Evolutionary conservation across 2,329 filamentous ascomycete genomes (phyloP), one percentile per base, ranked within the genome.

Genomic region (Fusarium veterinarium): DNA sequence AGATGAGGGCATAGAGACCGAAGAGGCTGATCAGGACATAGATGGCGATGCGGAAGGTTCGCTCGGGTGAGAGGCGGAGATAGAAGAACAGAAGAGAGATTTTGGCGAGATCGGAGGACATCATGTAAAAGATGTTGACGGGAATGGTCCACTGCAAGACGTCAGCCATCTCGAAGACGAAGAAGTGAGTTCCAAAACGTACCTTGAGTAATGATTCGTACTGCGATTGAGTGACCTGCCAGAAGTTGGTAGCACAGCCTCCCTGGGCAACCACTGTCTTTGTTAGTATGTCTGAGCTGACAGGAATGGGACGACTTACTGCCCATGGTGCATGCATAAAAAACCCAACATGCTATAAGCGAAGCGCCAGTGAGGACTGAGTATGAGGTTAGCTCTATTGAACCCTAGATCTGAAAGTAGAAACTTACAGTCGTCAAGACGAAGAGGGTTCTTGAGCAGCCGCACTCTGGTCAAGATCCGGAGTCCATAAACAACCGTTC

Each of bases 61-160:
- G 45, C 38, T 76, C 72, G 38, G 74, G 74, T 6, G 72, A 76
- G 1, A 76, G 60, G 0, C 74, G 72, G 2, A 76, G 62, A 19
- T 76, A 76, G 42, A 76, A 76, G 40, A 75, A 76, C 17, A 76
- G 66, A 5, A 76, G 58, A 0, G 74, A 76, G 17, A 76, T 73
- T 25, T 76, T 76, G 40, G 74, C 74, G 8, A 76, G 49, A 13
- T 76, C 74, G 6, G 74, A 76, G 0, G 74, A 73, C 2, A 76
- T 45, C 74, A 76, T 76, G 52, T 76, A 76, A 25, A 76, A 76
- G 42, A 76, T 76, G 30, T 76, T 76, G 64, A 75, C 74, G 4
- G 72, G 74, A 12, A 76, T 65, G 1, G 74, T 76, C 74, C 74
- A 76, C 74, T 76, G 3, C 0, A 31, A 1, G 4, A 8, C 1